phyloP scores from a whole-genome alignment of 2,329 filamentous ascomycete species.

The Pezicula neosporulosa region DNA sequence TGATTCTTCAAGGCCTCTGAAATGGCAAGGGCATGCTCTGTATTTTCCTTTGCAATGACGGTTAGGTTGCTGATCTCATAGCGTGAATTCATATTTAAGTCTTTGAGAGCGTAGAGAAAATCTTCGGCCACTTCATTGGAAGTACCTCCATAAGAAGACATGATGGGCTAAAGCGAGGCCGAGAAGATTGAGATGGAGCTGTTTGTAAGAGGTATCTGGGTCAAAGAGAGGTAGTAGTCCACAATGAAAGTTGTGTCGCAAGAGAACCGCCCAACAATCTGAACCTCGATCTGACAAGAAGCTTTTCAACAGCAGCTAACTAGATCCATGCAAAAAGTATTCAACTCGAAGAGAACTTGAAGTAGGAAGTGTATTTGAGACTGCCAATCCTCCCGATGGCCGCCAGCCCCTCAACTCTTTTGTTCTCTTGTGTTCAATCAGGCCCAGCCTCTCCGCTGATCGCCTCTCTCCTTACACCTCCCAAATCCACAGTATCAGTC shows the following conservation, averaged over 20 bases:
- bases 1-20: conserved; percentile 88
- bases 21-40: conserved; percentile 90
- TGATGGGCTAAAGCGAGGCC: conserved; percentile 40
- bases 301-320: conserved; percentile 30
- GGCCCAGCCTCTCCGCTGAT: conserved; percentile 16
- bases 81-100: conserved; percentile 85
- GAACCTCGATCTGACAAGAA: conserved; percentile 18
- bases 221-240: conserved; percentile 10
- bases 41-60: conserved; percentile 95
- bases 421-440: conserved; percentile 11
- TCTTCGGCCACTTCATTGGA: conserved; percentile 88
- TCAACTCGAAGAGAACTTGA: conserved; percentile 31
- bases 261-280: conserved; percentile 19
- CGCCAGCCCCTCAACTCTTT: conserved; percentile 14
- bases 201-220: conserved; percentile 17
- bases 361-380: conserved; percentile 31
- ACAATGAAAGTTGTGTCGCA: conserved; percentile 20
- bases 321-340: conserved; percentile 31
- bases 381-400: conserved; percentile 23
- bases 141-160: conserved; percentile 56
- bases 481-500: background rate
- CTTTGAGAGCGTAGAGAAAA: conserved; percentile 89
- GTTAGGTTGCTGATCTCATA: conserved; percentile 97
- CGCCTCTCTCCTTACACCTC: conserved; percentile 10
- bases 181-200: conserved; percentile 14